Evolutionary conservation across 2,329 filamentous ascomycete species (phyloP).

Genomic region (Chaetomium sp.): DNA sequence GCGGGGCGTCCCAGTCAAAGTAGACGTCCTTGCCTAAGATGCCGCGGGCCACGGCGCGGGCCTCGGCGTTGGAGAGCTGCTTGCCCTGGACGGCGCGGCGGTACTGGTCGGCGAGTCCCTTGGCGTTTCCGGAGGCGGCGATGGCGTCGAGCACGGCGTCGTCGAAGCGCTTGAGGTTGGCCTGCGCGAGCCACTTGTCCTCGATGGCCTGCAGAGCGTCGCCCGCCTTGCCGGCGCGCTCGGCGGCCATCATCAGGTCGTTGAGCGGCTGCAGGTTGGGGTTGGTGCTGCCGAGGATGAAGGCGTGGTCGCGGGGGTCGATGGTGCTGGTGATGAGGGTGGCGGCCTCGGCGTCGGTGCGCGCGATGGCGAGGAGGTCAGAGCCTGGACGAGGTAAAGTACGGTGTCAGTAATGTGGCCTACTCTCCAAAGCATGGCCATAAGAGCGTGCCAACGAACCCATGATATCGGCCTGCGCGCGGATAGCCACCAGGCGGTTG

Average conservation of each 20-base stretch:
- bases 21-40: slow-evolving; percentile 78
- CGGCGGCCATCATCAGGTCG: slow-evolving; percentile 87
- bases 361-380: slow-evolving; percentile 86
- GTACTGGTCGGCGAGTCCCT: slow-evolving; percentile 68
- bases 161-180: slow-evolving; percentile 83
- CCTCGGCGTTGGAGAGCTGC: slow-evolving; percentile 69
- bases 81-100: slow-evolving; percentile 72
- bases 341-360: slow-evolving; percentile 96
- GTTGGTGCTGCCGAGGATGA: slow-evolving; percentile 90
- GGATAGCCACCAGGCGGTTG: slow-evolving; percentile 93
- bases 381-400: slow-evolving; percentile 55
- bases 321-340: slow-evolving; percentile 97
- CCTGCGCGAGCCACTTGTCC: slow-evolving; percentile 80
- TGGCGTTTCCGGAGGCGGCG: slow-evolving; percentile 71
- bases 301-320: slow-evolving; percentile 90
- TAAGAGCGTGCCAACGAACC: slow-evolving; percentile 53
- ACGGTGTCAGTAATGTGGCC: not conserved
- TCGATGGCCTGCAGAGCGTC: slow-evolving; percentile 85
- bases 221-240: slow-evolving; percentile 78
- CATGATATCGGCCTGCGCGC: slow-evolving; percentile 98
- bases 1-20: slow-evolving; percentile 94
- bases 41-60: slow-evolving; percentile 74
- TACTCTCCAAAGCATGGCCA: not conserved
- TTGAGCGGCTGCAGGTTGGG: slow-evolving; percentile 78
- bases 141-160: slow-evolving; percentile 86